phyloP scores from a whole-genome alignment of 2,329 filamentous ascomycete species.

The Ambrosiella beaveri region DNA sequence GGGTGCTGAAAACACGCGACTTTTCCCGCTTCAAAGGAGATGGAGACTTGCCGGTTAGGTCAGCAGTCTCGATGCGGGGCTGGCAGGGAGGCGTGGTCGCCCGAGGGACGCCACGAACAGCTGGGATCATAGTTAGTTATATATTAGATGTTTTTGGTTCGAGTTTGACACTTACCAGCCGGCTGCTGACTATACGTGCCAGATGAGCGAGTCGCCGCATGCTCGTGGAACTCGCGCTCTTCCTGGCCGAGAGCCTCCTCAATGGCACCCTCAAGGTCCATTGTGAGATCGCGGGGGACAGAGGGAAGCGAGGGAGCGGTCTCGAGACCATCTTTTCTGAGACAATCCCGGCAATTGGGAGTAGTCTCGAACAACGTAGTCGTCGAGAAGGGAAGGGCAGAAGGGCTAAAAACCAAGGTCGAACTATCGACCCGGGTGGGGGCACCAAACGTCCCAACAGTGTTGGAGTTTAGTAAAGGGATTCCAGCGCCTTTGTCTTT shows the following conservation, averaged over 20 bases:
- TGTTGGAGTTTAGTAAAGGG: background rate
- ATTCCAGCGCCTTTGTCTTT: background rate
- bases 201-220: background rate
- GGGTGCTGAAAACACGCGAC: no score
- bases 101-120: no score
- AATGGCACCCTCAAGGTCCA: slow-evolving; percentile 6
- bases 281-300: slow-evolving; percentile 7
- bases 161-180: no score
- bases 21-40: no score
- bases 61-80: no score
- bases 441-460: background rate
- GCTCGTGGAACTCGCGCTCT: slow-evolving; percentile 2
- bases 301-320: background rate
- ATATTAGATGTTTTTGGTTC: no score
- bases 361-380: background rate
- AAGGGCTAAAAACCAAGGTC: background rate
- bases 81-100: no score
- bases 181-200: background rate
- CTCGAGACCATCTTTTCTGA: background rate
- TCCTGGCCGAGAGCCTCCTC: slow-evolving; percentile 7
- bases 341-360: background rate
- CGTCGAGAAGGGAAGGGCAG: background rate
- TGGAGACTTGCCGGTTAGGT: no score
- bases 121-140: no score
- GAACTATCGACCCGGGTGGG: slow-evolving; percentile 4